Conservation (phyloP, 306 rosid genomes). For the Acacia confusa region DNA sequence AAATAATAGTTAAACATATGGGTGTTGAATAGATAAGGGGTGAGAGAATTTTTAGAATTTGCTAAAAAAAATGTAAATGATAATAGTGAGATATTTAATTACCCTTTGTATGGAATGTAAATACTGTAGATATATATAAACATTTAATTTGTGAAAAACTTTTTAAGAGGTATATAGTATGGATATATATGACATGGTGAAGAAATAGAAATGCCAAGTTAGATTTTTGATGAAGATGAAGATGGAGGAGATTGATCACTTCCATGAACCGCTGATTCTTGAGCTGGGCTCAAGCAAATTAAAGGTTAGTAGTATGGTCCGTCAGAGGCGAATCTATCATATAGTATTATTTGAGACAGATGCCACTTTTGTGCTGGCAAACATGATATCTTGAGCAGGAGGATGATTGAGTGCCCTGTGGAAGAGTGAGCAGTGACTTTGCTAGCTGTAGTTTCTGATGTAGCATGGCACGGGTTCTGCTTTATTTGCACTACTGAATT, state of each 20-base stretch:
- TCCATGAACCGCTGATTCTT: constrained; percentile 66
- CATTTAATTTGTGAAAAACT: too few species aligned
- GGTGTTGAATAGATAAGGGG: too few species aligned
- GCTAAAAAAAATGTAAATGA: too few species aligned
- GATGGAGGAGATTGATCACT: constrained; percentile 86
- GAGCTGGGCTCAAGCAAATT: constrained; percentile 90
- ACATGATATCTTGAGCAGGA: not conserved
- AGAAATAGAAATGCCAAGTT: too few species aligned
- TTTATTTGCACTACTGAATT: constrained; percentile 6
- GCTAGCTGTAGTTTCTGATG: not conserved
- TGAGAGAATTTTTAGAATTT: too few species aligned
- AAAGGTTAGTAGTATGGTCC: constrained; percentile 57
- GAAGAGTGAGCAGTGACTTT: not conserved
- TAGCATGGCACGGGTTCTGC: constrained; percentile 12
- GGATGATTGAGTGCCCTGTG: not conserved
- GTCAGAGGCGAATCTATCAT: not conserved
- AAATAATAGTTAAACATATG: too few species aligned
- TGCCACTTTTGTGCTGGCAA: not conserved
- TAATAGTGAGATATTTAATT: too few species aligned
- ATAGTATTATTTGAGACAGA: not conserved
- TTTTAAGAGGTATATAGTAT: too few species aligned
- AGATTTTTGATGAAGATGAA: not conserved
- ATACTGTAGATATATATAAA: too few species aligned
- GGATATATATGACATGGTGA: too few species aligned
- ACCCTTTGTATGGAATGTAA: too few species aligned